Evolutionary conservation across 2,329 filamentous ascomycete species (phyloP), one percentile per base, ranked within the genome.

Genomic region (Tolypocladium amazonense): DNA sequence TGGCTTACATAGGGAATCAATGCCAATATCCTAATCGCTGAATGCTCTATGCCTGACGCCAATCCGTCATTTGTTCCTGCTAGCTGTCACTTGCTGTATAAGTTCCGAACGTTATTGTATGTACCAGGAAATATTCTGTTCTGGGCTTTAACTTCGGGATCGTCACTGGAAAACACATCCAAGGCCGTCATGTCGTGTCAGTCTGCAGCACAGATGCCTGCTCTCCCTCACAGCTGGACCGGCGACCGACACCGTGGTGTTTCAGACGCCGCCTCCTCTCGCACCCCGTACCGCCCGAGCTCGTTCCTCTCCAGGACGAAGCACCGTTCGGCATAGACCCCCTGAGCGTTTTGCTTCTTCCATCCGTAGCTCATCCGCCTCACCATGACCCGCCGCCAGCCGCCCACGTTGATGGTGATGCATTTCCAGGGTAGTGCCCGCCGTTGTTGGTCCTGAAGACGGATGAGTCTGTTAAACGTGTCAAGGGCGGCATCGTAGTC

Each of bases 371-470:
- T 69, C 53, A 78, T 65, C 25, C 78, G 70, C 23, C 78, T 71
- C 9, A 79, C 71, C 75, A 79, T 76, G 50, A 75, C 70, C 14
- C 70, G 73, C 53, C 72, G 72, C 78, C 78, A 80, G 9, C 77
- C 78, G 6, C 78, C 79, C 1, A 80, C 73, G 38, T 79, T 80
- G 60, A 81, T 69, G n/a, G 72, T 75, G 58, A 80, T 71, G 37
- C 66, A 67, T 56, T 67, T 72, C 76, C 76, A 80, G 2, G 69
- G 65, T 2, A 64, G 56, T 7, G 59, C 58, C 11, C 61, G 57
- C 1, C 59, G 55, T 12, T 38, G 47, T 18, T 63, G 63, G 33
- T 63, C 63, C 62, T 72, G 73, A 38, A 64, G 64, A 9, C 66
- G 63, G 4, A 73, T 53, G n/a, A 79, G 66, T 11, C 67, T 61